Evolutionary conservation across 2,329 filamentous ascomycete genomes (phyloP).

Genomic region (Fusarium sp.): DNA sequence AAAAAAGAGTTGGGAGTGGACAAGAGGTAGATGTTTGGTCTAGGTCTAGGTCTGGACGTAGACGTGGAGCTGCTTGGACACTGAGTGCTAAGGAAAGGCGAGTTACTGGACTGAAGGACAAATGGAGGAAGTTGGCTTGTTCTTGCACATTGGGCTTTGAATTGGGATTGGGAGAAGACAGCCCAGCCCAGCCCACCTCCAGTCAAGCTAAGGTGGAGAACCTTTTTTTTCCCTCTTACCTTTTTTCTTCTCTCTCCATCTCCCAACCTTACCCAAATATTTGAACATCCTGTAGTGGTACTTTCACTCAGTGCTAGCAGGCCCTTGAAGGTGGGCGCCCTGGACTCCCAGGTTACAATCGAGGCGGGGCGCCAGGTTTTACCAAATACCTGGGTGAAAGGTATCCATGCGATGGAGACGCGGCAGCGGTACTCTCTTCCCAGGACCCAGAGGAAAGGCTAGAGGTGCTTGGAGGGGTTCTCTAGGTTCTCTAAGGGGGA

Average conservation of each 20-base stretch:
- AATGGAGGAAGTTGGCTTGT: constrained; percentile 26
- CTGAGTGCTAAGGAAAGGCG: not conserved
- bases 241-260: not conserved
- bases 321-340: constrained; percentile 27
- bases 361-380: constrained; percentile 35
- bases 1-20: constrained; percentile 32
- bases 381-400: constrained; percentile 36
- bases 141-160: constrained; percentile 11
- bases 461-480: constrained; percentile 24
- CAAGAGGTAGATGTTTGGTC: constrained; percentile 36
- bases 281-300: constrained; percentile 18
- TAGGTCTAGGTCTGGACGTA: constrained; percentile 29
- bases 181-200: constrained; percentile 7
- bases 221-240: constrained; percentile 5
- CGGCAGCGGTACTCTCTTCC: constrained; percentile 34
- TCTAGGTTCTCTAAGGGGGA: constrained; percentile 16
- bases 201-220: constrained; percentile 31
- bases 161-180: constrained; percentile 22
- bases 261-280: constrained; percentile 21
- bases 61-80: constrained; percentile 27
- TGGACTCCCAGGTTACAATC: constrained; percentile 21
- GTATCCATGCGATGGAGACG: constrained; percentile 35
- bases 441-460: constrained; percentile 21
- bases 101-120: not conserved
- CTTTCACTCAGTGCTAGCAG: constrained; percentile 25